A percentile compares a stretch with the other conserved stretches of the same genome.
Conservation (phyloP, 305 asterid genomes). For the Solanum aculeatissimum region DNA sequence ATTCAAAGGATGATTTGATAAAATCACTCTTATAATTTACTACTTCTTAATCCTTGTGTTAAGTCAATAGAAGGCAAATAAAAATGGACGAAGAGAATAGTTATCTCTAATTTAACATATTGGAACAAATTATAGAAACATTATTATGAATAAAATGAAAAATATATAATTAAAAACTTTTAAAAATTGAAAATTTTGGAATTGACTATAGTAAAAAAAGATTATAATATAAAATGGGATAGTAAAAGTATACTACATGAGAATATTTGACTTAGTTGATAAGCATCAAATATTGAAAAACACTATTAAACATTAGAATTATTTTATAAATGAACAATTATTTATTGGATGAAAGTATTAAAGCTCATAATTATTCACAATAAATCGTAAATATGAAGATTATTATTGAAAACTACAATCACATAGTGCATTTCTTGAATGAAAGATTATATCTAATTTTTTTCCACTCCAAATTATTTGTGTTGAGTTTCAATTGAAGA, state of each 20-base stretch:
- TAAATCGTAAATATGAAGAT: neutral
- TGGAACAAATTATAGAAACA: neutral
- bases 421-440: too few relatives aligned
- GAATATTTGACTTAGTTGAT: neutral
- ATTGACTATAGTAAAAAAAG: neutral
- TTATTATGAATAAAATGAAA: neutral
- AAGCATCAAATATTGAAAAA: neutral
- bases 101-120: neutral
- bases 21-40: fast-evolving
- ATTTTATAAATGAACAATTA: neutral
- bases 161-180: too few relatives aligned
- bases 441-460: too few relatives aligned
- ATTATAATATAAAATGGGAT: neutral
- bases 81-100: neutral
- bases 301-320: neutral
- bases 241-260: neutral
- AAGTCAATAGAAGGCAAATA: too few relatives aligned
- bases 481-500: neutral
- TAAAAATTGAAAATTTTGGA: neutral
- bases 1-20: too few relatives aligned
- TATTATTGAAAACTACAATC: neutral
- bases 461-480: neutral
- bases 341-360: neutral
- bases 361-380: neutral
- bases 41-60: too few relatives aligned